Base-by-base conservation (phyloP, 805 yeast species). In the Metschnikowia arizonensis region DNA sequence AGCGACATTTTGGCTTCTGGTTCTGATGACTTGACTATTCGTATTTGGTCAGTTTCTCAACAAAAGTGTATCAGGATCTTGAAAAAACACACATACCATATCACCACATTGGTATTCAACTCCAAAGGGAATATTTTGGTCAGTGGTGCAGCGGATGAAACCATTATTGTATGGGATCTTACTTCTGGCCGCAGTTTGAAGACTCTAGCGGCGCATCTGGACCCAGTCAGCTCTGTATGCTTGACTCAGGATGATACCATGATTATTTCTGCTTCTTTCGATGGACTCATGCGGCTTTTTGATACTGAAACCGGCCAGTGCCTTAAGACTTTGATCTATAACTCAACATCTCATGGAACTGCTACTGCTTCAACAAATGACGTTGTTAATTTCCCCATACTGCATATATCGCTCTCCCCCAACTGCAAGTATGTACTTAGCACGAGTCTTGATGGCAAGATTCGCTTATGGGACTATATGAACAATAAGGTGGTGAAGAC, bases 281-380 rank as follows among this genome's bases (percentile, higher is more conserved):
- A 91, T 64, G 99, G 99, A 3, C 73, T 88, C 53, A 84, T 91
- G 75, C 72, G 99, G 40, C 68, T 91, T 14, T 91, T 95, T 71
- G 97, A 90, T 61, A 77, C 89, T 15, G 83, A 79, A 39, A 77
- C 95, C 0, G 97, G 97, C 4, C 96, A 89, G 54, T 91, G 98
- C 68, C 69, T 91, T 54, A 87, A 90, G 59, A 93, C 98, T 0
- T 64, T 91, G 53, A 88, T 90, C 29, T 86, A 83, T 58, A 91
- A 86, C 56, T 65, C 71, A 46, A 77, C 85, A 47, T 81, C 82
- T 52, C 78, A 77, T 39, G 76, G 76, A 5, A 72, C 76, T 1
- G 76, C 76, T 9, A 81, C 84, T 31, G 82, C 86, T 1, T 78
- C 85, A 12, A 71, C 75, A 15, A 60, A 53, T 41, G 75, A 72